These are phyloP conservation scores for Podospora didyma DNA, from an alignment of 495 filamentous ascomycete species.

Conservation along the genomic window DNA sequence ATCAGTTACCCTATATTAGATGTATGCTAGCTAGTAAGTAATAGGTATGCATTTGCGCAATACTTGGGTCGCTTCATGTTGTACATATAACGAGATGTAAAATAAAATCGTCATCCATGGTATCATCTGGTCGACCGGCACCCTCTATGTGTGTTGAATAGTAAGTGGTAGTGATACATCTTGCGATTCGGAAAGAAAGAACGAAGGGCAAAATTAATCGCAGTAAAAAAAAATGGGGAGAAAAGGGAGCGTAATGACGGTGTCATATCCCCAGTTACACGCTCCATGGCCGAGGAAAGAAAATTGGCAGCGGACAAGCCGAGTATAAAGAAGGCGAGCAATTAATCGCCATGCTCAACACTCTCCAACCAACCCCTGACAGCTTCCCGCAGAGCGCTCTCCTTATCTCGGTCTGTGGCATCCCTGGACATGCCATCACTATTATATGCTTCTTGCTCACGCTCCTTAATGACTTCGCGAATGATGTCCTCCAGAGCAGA, in stretches of 20 bases:
- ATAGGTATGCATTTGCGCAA: no score
- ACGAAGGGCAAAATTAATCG: no score
- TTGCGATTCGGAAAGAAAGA: not conserved
- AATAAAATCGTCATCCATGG: not conserved
- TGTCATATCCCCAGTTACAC: no score
- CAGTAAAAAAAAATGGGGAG: not conserved
- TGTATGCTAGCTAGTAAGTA: no score
- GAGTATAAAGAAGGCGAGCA: not conserved
- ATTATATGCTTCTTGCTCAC: constrained; percentile 20
- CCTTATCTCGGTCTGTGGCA: constrained; percentile 22
- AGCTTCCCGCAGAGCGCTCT: constrained; percentile 38
- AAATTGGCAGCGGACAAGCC: no score
- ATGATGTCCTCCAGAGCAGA: constrained; percentile 46
- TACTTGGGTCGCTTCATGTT: no score
- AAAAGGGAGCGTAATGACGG: not conserved
- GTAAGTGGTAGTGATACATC: no score
- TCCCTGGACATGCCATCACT: constrained; percentile 4
- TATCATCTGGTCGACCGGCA: not conserved
- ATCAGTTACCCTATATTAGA: not conserved
- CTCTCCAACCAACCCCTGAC: constrained; percentile 42
- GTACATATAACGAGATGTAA: not conserved
- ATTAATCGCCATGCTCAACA: constrained; percentile 33
- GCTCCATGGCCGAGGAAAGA: no score
- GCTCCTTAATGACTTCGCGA: constrained; percentile 38
- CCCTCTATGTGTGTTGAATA: not conserved